phyloP scores from a whole-genome alignment of 139 green algal genomes.

The Chloropicon primus region DNA sequence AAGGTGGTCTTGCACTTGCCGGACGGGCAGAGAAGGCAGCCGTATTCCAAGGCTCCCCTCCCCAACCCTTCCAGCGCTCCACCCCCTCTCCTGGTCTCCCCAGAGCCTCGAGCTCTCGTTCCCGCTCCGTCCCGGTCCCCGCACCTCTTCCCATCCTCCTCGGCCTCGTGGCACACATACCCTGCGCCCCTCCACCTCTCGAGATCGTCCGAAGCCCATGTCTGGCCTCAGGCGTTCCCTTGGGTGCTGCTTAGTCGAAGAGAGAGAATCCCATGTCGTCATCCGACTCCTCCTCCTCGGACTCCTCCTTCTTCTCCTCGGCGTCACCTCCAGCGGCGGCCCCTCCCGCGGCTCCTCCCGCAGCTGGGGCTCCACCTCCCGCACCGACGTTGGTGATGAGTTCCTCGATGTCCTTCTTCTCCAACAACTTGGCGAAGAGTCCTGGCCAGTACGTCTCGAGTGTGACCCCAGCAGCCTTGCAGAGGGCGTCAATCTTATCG shows the following conservation, averaged over 20 bases:
- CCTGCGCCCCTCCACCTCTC: no score
- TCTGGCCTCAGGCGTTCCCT: no score
- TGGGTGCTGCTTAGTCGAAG: slow-evolving; percentile 23
- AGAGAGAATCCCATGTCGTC: slow-evolving; percentile 43
- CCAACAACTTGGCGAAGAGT: slow-evolving; percentile 93
- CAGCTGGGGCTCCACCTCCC: slow-evolving; percentile 23
- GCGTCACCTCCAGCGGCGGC: slow-evolving; percentile 35
- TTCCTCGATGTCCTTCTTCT: slow-evolving; percentile 84
- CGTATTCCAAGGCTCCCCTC: no score
- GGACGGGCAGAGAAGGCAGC: no score
- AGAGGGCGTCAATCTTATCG: slow-evolving; percentile 84
- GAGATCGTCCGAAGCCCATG: no score
- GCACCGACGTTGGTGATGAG: slow-evolving; percentile 94
- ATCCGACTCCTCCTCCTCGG: slow-evolving; percentile 66
- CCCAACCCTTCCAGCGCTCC: no score
- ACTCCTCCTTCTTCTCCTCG: slow-evolving; percentile 62
- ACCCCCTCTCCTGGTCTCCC: no score
- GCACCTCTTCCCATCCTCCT: no score
- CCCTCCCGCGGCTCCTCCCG: slow-evolving; percentile 33
- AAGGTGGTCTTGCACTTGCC: no score
- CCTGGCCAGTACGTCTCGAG: slow-evolving; percentile 93
- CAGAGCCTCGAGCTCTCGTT: no score
- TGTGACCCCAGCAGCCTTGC: slow-evolving; percentile 73
- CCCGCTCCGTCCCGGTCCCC: no score
- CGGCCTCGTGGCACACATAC: no score